Evolutionary conservation across 768 basidiomycete genomes (phyloP), one percentile per base, ranked within the genome.

Genomic region (Termitomyces sp.): DNA sequence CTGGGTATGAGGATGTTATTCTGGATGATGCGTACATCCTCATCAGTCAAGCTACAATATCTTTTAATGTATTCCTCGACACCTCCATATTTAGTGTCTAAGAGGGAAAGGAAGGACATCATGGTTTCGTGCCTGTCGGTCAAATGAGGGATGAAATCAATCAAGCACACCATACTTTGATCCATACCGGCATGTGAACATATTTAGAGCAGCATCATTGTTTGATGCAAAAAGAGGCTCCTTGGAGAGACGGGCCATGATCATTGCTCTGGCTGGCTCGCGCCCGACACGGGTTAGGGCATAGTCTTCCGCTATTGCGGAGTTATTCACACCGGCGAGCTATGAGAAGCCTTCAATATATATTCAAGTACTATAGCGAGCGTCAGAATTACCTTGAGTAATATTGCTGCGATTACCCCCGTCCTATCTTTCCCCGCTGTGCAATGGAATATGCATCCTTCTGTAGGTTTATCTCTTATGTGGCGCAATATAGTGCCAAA

Each of bases 401-500:
- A 67, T 36, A 93, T 78, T 6, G 91, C 91, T 14, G 89, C 88
- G 42, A 88, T 73, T 29, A 93, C 75, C 15, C 91, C 92, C 2
- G 92, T 93, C 66, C 92, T 77, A 73, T 94, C 91, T 71, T 93
- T 94, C 3, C 92, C 92, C 32, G 90, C 92, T 57, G 92, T 92
- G 65, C 92, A 94, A 66, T 93, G 90, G 65, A 93, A 89, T 32
- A 92, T 63, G 65, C 82, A 87, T 0, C 81, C 83, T 20, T 84
- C 81, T 45, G 80, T 77, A 68, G 91, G 87, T 59, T 79, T 79
- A 67, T 93, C 91, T 59, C 87, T 77, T 34, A 93, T 79, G 71
- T 92, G 89, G 60, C 87, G 82, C 11, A 94, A 78, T 55, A 94
- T 86, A 1, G 77, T 70, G n/a, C 86, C 85, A 66, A 91, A 92